Evolutionary conservation across 495 filamentous ascomycete species (phyloP), one percentile per base, ranked within the genome.

Genomic region (Tuber brumale): DNA sequence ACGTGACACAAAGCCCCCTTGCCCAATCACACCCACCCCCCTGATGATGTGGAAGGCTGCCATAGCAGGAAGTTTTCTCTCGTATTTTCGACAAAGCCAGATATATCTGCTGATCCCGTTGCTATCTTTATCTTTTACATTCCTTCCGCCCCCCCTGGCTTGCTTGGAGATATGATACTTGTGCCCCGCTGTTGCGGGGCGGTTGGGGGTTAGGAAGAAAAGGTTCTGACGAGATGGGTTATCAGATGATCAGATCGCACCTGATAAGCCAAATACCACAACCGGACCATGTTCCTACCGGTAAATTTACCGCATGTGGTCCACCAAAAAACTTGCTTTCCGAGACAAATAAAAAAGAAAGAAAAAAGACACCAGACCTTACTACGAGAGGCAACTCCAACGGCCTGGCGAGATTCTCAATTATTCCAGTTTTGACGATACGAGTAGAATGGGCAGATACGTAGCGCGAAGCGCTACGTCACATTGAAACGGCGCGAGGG

Each of bases 61-160:
- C 37, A 39, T 19, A 6, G 46, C 19, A 48, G 19, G 45, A 46
- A 10, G 48, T 23, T 57, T 2, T n/a, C 48, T n/a, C 3, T 10
- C 3, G 48, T n/a, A 8, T 12, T 23, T 10, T 51, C 8, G 48
- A n/a, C 48, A 0, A 0, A 8, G 23, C n/a, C 1, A 57, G 21
- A n/a, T 2, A 10, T 57, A n/a, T 57, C 48, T n/a, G 21, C n/a
- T 57, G 19, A 19, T 45, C 3, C 44, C 14, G 44, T 45, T 46
- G 2, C 19, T 18, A n/a, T 23, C 6, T n/a, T 3, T 2, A 39
- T 0, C 23, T n/a, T n/a, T 12, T n/a, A 3, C 3, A 1, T n/a
- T 51, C 7, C 23, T n/a, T 12, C 8, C 8, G 21, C n/a, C 12
- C 6, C 23, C 0, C 21, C 46, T 51, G 21, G 3, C 46, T 21